These are phyloP conservation scores for Aspergillus mulundensis DNA, from an alignment of 495 filamentous ascomycete species.

Conservation along the genomic window DNA sequence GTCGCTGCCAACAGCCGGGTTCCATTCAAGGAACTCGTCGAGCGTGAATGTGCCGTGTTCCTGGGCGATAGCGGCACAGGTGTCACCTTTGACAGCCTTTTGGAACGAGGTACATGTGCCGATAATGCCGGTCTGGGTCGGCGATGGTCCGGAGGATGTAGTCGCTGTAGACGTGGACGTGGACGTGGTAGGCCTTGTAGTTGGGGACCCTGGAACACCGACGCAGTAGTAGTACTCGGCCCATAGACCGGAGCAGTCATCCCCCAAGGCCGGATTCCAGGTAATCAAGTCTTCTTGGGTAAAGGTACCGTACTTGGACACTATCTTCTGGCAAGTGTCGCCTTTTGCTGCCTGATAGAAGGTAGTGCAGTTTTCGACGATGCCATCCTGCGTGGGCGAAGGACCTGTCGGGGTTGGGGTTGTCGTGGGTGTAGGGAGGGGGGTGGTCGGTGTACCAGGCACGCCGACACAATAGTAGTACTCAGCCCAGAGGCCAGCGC, in stretches of 20 bases:
- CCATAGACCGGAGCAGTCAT: conserved; percentile 7
- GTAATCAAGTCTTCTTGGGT: conserved; percentile 3
- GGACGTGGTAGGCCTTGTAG: too few species aligned
- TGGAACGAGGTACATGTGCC: conserved; percentile 1
- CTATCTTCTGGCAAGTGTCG: conserved; percentile 7
- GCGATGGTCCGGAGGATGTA: not conserved
- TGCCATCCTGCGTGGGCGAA: too few species aligned
- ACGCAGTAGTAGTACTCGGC: conserved; percentile 20
- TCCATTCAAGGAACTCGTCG: not conserved
- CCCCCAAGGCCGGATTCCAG: conserved; percentile 20
- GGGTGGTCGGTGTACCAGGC: too few species aligned
- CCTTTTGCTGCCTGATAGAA: conserved; percentile 10
- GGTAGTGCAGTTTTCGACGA: too few species aligned
- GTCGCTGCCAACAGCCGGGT: conserved; percentile 1
- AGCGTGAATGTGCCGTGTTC: conserved; percentile 6
- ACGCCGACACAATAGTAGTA: too few species aligned
- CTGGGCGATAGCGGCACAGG: not conserved
- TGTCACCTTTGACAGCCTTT: not conserved
- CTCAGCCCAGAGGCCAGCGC: conserved; percentile 8
- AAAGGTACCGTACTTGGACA: not conserved
- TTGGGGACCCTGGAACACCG: conserved; percentile 8
- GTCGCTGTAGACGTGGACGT: not conserved
- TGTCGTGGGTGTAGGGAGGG: too few species aligned
- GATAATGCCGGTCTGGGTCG: conserved; percentile 4
- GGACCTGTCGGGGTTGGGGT: too few species aligned